A percentile compares a stretch with the other conserved stretches of the same genome.
Conservation (phyloP, 2,329 filamentous ascomycete genomes). For the Fusarium nisikadoi region DNA sequence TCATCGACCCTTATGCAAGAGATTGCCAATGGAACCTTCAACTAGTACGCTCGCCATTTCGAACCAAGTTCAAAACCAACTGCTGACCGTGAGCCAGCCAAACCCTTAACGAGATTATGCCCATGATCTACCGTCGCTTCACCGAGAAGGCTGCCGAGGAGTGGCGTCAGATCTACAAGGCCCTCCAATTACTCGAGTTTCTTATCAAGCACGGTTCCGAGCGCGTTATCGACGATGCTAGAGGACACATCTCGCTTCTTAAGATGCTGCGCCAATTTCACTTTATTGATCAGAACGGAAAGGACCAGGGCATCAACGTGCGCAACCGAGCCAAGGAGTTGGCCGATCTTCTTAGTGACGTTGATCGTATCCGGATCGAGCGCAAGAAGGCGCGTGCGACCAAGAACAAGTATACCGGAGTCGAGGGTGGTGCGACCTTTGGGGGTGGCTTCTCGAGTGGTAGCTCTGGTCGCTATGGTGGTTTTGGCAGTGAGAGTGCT, state of each 20-base stretch:
- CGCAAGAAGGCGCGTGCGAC: slow-evolving; percentile 91
- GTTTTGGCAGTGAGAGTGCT: slow-evolving; percentile 89
- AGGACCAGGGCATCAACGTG: slow-evolving; percentile 98
- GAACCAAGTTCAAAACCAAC: slow-evolving; percentile 29
- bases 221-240: slow-evolving; percentile 94
- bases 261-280: slow-evolving; percentile 99
- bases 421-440: slow-evolving; percentile 80
- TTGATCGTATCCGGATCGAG: slow-evolving; percentile 83
- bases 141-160: slow-evolving; percentile 98
- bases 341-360: slow-evolving; percentile 90
- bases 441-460: slow-evolving; percentile 67
- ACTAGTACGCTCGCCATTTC: slow-evolving; percentile 77
- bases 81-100: slow-evolving; percentile 67
- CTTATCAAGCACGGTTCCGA: slow-evolving; percentile 98
- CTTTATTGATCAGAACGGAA: slow-evolving; percentile 94
- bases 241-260: slow-evolving; percentile 91
- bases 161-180: slow-evolving; percentile 99
- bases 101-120: slow-evolving; percentile 99
- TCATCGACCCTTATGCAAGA: slow-evolving; percentile 92
- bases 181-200: slow-evolving; percentile 94
- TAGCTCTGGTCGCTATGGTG: slow-evolving; percentile 75
- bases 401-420: slow-evolving; percentile 94
- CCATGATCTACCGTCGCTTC: slow-evolving; percentile 99
- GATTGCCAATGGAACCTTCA: slow-evolving; percentile 97
- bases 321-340: slow-evolving; percentile 96